These are phyloP conservation scores for Cyclostephanos invisitatus DNA, from an alignment of 108 stramenopile species.

Conservation along the genomic window DNA sequence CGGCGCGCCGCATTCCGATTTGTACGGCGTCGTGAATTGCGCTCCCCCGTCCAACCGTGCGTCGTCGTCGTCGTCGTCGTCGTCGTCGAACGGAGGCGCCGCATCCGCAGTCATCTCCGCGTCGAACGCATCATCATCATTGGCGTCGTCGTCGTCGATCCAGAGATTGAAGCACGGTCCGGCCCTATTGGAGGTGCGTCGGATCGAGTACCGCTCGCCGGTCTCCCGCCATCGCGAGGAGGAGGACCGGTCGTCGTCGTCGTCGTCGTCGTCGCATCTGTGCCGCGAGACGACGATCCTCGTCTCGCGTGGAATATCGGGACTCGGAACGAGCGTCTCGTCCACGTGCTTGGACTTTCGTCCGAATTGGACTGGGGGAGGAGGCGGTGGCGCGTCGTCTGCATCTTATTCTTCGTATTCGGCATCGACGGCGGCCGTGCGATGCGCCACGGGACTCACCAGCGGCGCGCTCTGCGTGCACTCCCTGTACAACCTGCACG, in stretches of 20 bases:
- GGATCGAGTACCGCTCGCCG: slow-evolving; percentile 19
- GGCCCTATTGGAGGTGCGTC: slow-evolving; percentile 37
- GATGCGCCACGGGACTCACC: slow-evolving; percentile 74
- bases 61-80: not conserved
- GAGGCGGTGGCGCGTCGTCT: not conserved
- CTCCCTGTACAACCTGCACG: slow-evolving; percentile 44
- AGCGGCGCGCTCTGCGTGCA: slow-evolving; percentile 76
- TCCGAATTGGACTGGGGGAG: slow-evolving; percentile 1
- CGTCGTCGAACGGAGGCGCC: not conserved
- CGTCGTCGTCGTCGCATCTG: slow-evolving; percentile 1
- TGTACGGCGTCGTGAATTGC: slow-evolving; percentile 46
- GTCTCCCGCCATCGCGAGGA: not conserved
- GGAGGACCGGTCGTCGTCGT: not conserved
- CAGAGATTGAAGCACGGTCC: slow-evolving; percentile 32
- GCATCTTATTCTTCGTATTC: not conserved
- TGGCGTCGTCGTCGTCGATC: slow-evolving; percentile 1
- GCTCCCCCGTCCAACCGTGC: not conserved
- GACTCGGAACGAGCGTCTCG: slow-evolving; percentile 55
- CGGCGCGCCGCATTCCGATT: slow-evolving; percentile 13
- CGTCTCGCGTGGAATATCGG: slow-evolving; percentile 61
- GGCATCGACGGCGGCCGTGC: slow-evolving; percentile 2
- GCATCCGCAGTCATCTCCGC: not conserved
- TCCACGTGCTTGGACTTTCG: slow-evolving; percentile 70
- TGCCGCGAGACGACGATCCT: slow-evolving; percentile 38
- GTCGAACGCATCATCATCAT: too few species aligned